phyloP scores from a whole-genome alignment of 2,329 filamentous ascomycete genomes.

The Penicillium capsulatum region DNA sequence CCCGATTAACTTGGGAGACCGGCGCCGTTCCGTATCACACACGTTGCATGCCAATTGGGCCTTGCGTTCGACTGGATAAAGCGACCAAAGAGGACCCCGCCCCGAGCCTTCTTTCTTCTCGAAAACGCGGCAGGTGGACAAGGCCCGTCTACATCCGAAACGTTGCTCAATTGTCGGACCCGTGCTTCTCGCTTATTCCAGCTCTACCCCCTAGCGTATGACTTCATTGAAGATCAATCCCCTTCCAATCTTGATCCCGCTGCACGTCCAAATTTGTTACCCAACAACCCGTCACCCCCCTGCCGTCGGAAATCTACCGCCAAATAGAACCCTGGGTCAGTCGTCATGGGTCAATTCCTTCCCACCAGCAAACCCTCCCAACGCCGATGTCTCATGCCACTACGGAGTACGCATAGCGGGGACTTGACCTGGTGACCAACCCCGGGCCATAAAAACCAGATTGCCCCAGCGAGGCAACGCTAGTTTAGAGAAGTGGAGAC shows the following conservation, averaged over 20 bases:
- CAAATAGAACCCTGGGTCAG: too few species aligned
- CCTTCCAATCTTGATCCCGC: too few species aligned
- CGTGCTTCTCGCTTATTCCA: slow-evolving; percentile 10
- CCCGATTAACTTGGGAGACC: slow-evolving; percentile 14
- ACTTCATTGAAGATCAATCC: not conserved
- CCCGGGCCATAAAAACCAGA: too few species aligned
- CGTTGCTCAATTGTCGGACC: slow-evolving; percentile 14
- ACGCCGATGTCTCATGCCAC: too few species aligned
- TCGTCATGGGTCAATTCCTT: too few species aligned
- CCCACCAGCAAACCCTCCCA: too few species aligned
- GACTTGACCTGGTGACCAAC: not conserved
- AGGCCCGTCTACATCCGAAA: slow-evolving; percentile 6
- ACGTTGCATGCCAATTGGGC: not conserved
- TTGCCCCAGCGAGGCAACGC: not conserved
- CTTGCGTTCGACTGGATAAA: too few species aligned
- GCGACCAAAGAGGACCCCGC: not conserved
- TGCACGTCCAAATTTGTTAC: too few species aligned
- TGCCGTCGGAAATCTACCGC: too few species aligned
- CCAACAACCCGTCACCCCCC: too few species aligned
- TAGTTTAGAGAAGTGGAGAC: slow-evolving; percentile 6
- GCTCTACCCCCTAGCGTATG: slow-evolving; percentile 3
- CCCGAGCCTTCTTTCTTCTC: too few species aligned
- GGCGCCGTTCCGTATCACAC: slow-evolving; percentile 7
- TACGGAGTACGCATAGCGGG: not conserved
- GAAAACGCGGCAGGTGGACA: slow-evolving; percentile 11